Conservation (phyloP, 2,329 filamentous ascomycete species). For the Paraphoma chrysanthemicola region DNA sequence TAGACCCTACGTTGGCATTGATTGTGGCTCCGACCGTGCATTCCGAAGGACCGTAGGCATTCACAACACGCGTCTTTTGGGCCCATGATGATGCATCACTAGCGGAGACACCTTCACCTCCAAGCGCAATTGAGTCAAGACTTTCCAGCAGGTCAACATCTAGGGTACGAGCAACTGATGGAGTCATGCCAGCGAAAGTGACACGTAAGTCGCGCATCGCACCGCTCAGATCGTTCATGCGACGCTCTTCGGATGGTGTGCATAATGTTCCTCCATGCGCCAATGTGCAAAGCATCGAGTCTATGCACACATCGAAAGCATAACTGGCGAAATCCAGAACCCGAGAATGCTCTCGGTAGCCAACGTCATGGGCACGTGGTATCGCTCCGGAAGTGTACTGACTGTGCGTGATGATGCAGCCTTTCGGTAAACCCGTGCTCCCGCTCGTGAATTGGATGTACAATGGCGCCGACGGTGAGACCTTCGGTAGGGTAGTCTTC, state of each 20-base stretch:
- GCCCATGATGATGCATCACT: constrained; percentile 54
- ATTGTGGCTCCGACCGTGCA: constrained; percentile 45
- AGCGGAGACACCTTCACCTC: constrained; percentile 46
- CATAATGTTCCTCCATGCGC: constrained; percentile 44
- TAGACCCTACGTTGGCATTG: constrained; percentile 36
- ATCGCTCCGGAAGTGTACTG: constrained; percentile 46
- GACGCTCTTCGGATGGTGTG: constrained; percentile 53
- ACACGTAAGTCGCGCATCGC: constrained; percentile 45
- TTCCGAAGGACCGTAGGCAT: constrained; percentile 47
- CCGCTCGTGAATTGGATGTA: constrained; percentile 49
- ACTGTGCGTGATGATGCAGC: constrained; percentile 43
- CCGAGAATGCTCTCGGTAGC: constrained; percentile 43
- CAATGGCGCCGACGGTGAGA: constrained; percentile 32
- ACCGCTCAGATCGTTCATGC: constrained; percentile 56
- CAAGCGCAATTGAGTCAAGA: constrained; percentile 53
- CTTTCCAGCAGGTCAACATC: constrained; percentile 47
- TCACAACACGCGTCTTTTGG: constrained; percentile 43
- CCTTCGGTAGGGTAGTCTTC: constrained; percentile 29
- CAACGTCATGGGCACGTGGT: constrained; percentile 39
- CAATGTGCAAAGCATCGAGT: constrained; percentile 46
- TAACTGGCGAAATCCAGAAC: constrained; percentile 48
- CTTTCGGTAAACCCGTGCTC: constrained; percentile 45
- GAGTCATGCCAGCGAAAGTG: constrained; percentile 46
- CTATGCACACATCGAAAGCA: constrained; percentile 47
- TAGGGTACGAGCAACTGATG: constrained; percentile 46